Evolutionary conservation across 345 rosid genomes (phyloP).

Genomic region (Dipteronia dyeriana): DNA sequence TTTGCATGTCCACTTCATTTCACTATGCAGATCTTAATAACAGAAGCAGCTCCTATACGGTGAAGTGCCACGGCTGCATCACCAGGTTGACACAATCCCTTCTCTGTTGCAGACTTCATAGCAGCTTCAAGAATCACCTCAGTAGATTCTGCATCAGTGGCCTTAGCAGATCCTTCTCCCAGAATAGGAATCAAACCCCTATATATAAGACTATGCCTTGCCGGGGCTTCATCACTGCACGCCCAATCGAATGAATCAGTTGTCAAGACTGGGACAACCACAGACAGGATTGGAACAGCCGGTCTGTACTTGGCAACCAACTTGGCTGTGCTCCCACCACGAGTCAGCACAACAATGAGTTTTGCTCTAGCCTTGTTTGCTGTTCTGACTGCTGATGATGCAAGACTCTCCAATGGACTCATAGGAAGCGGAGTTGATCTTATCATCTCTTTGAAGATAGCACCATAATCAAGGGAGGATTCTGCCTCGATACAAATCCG

Average conservation of each 20-base stretch:
- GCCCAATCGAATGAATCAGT: constrained; percentile 90
- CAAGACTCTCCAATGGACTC: constrained; percentile 95
- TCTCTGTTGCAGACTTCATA: constrained; percentile 60
- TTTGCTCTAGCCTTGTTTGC: constrained; percentile 88
- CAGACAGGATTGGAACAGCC: constrained; percentile 88
- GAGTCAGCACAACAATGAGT: constrained; percentile 83
- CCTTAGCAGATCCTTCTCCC: constrained; percentile 91
- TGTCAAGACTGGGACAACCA: constrained; percentile 78
- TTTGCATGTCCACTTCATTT: constrained; percentile 35
- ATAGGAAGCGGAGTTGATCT: constrained; percentile 87
- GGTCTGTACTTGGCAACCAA: constrained; percentile 93
- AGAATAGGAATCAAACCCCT: constrained; percentile 84
- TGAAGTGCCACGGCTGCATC: constrained; percentile 85
- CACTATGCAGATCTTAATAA: constrained; percentile 83
- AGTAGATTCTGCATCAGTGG: constrained; percentile 87
- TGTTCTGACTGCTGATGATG: constrained; percentile 88
- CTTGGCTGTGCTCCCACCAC: constrained; percentile 89
- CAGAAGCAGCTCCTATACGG: constrained; percentile 85
- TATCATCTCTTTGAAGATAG: constrained; percentile 85
- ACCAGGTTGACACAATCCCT: constrained; percentile 64
- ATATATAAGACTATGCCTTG: constrained; percentile 82
- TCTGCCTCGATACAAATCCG: constrained; percentile 82
- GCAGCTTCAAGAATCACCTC: constrained; percentile 79
- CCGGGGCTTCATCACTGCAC: constrained; percentile 89
- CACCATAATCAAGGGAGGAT: constrained; percentile 77